Percentiles rank a stretch among this genome's conserved stretches.
Conservation (phyloP, 495 filamentous ascomycete genomes). For the Parathielavia hyrcaniae region DNA sequence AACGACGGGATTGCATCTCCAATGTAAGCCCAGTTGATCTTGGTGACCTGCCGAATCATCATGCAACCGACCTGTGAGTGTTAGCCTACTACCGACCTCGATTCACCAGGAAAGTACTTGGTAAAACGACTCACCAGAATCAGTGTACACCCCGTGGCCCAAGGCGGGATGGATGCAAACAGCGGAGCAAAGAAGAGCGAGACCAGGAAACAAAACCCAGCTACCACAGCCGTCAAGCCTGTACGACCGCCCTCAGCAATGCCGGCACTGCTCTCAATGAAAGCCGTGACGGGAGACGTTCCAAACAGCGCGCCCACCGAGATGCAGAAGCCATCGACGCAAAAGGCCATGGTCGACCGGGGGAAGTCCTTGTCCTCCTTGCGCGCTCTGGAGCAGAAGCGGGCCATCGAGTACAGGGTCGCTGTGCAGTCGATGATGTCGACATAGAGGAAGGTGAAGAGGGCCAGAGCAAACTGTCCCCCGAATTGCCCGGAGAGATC, state of each 20-base stretch:
- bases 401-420: slow-evolving; percentile 73
- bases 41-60: slow-evolving; percentile 52
- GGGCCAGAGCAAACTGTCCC: slow-evolving; percentile 61
- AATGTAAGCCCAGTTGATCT: slow-evolving; percentile 51
- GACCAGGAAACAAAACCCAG: slow-evolving; percentile 70
- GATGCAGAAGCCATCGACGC: slow-evolving; percentile 61
- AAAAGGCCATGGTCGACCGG: slow-evolving; percentile 59
- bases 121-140: slow-evolving; percentile 52
- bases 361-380: slow-evolving; percentile 56
- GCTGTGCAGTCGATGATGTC: slow-evolving; percentile 67
- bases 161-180: slow-evolving; percentile 75
- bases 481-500: slow-evolving; percentile 46
- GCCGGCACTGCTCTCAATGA: slow-evolving; percentile 76
- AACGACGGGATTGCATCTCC: slow-evolving; percentile 75
- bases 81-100: not conserved
- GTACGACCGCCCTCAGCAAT: slow-evolving; percentile 77
- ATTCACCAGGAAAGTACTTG: not conserved
- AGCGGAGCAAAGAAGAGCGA: slow-evolving; percentile 79
- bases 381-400: slow-evolving; percentile 62
- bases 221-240: slow-evolving; percentile 66
- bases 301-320: slow-evolving; percentile 72
- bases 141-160: slow-evolving; percentile 76
- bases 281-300: slow-evolving; percentile 69
- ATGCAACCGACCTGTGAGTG: slow-evolving; percentile 44
- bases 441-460: slow-evolving; percentile 82